These are phyloP conservation scores for Lentinula raphanica DNA, from an alignment of 768 basidiomycete species.

Conservation along the genomic window DNA sequence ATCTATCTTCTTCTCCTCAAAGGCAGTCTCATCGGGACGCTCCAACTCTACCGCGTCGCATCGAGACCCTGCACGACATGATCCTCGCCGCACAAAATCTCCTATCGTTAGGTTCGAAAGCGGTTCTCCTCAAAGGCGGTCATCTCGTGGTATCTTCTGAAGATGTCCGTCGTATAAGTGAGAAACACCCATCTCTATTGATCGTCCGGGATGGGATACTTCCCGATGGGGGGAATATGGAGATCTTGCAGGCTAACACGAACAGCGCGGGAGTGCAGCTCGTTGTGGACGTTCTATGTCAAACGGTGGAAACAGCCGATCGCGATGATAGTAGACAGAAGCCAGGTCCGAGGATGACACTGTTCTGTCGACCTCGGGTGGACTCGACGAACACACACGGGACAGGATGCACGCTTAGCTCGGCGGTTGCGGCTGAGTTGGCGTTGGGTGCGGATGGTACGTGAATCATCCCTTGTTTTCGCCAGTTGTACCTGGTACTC, in stretches of 20 bases:
- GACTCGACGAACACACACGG: conserved; percentile 79
- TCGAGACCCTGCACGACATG: conserved; percentile 55
- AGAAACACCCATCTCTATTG: conserved; percentile 24
- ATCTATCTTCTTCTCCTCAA: no score
- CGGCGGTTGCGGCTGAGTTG: conserved; percentile 69
- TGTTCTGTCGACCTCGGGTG: conserved; percentile 59
- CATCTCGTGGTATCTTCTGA: conserved; percentile 48
- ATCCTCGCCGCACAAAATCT: conserved; percentile 48
- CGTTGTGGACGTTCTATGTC: conserved; percentile 63
- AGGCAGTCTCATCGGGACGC: no score
- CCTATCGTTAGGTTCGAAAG: conserved; percentile 39
- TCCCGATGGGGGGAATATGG: conserved; percentile 46
- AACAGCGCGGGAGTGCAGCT: conserved; percentile 13
- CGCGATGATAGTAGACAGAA: conserved; percentile 10
- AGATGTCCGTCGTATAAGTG: conserved; percentile 36
- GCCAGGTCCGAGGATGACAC: conserved; percentile 26
- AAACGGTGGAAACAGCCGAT: no score
- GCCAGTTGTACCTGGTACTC: no score
- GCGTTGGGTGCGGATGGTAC: conserved; percentile 41
- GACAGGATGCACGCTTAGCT: conserved; percentile 88
- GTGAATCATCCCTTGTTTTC: conserved; percentile 16
- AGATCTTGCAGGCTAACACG: conserved; percentile 43
- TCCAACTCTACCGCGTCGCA: conserved; percentile 24
- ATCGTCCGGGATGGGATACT: conserved; percentile 42
- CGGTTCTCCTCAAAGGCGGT: conserved; percentile 83